Evolutionary conservation across 768 basidiomycete genomes (phyloP).

Genomic region (Cystofilobasidium bisporidii): DNA sequence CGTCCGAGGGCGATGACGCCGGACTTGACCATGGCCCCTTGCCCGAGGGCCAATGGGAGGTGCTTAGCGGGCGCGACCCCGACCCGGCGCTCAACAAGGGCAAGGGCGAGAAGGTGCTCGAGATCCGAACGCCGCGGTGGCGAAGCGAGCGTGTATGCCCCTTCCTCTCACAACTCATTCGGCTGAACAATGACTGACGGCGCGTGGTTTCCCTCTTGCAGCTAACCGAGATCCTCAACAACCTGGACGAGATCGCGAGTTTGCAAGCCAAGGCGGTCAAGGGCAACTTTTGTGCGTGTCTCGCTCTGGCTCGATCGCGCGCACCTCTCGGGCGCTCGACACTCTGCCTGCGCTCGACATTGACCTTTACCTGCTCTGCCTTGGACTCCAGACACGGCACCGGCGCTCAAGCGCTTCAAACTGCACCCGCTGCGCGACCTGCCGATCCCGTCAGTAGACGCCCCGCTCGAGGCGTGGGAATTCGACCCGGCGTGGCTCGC

Average conservation of each 20-base stretch:
- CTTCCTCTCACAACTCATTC: too few relatives aligned
- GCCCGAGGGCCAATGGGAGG: slow-evolving; percentile 26
- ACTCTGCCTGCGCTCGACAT: neutral
- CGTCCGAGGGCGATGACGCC: slow-evolving; percentile 31
- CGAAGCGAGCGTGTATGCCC: slow-evolving; percentile 25
- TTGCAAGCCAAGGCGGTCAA: slow-evolving; percentile 8
- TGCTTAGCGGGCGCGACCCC: slow-evolving; percentile 1
- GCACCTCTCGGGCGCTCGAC: too few relatives aligned
- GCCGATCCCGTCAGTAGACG: neutral
- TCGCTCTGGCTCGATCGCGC: too few relatives aligned
- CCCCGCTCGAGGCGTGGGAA: slow-evolving; percentile 7
- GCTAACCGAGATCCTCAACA: slow-evolving; percentile 6
- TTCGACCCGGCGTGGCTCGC: slow-evolving; percentile 1
- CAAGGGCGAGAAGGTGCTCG: slow-evolving; percentile 36
- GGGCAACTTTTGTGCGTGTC: slow-evolving; percentile 3
- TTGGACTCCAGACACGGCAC: neutral
- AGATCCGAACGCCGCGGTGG: slow-evolving; percentile 38
- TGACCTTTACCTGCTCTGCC: neutral
- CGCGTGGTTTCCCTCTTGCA: neutral
- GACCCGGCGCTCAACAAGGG: neutral
- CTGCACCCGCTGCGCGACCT: slow-evolving; percentile 6
- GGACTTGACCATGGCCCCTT: neutral
- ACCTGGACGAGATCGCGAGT: slow-evolving; percentile 12
- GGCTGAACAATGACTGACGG: too few relatives aligned
- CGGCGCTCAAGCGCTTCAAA: neutral